Base-by-base conservation (phyloP, 2,329 filamentous ascomycete species). In the Penicillium concentricum region DNA sequence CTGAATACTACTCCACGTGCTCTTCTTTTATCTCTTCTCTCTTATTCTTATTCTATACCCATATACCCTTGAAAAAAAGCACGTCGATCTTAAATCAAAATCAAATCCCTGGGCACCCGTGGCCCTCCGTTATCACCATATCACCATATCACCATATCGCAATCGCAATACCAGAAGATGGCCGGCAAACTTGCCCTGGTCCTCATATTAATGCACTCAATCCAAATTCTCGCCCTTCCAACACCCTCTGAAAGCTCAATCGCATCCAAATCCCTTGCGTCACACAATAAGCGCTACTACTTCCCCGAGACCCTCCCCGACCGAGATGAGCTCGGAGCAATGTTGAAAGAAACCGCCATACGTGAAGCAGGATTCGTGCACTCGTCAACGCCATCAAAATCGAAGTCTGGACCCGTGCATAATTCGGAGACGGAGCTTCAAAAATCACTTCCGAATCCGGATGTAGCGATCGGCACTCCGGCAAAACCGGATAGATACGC, bases 221-320 rank as follows among this genome's bases (percentile, higher is more conserved):
- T 24, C 24, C 34, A 20, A 26, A 26, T 24, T 39, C 30, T 45
- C 32, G 41, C 54, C 5, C 43, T 56, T 9, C 48, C 41, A 4
- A 46, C 13, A 2, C 16, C 28, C 28, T 5, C 20, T 13, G 42
- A 47, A 30, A 26, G 4, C 44, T 15, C 38, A 28, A 22, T 50
- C 13, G 5, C 28, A 35, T 50, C 20, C 18, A 30, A n/a, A 4
- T 44, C 46, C 12, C 18, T 15, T 20, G 5, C 28, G 12, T 42
- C 39, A 15, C 37, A 35, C 12, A 35, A 43, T 26, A 60, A 59
- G 55, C 48, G 39, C 44, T 62, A 57, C 47, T 65, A 62, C 39
- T 65, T 63, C 32, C 62, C 59, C 4, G 62, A 66, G 22, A 61
- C 57, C 3, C 24, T 65, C 0, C 59, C 57, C 0, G 61, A 65